phyloP scores from a whole-genome alignment of 805 yeast genomes.

The Metschnikowia aberdeeniae region DNA sequence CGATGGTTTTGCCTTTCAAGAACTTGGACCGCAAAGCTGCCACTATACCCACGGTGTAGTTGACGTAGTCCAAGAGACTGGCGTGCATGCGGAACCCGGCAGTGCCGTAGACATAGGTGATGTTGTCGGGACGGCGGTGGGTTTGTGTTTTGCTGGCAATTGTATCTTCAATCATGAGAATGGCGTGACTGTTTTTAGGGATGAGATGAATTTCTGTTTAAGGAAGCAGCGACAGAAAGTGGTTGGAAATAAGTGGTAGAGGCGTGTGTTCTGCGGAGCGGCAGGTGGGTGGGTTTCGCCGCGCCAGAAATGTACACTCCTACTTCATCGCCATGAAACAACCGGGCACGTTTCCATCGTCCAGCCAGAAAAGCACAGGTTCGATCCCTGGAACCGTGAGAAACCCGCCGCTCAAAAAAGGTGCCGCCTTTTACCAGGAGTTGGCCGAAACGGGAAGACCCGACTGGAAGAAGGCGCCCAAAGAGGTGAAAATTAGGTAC shows the following conservation, averaged over 20 bases:
- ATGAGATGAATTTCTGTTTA: background rate
- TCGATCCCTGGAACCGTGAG: background rate
- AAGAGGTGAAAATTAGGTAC: slow-evolving; percentile 32
- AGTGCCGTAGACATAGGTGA: slow-evolving; percentile 75
- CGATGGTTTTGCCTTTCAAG: slow-evolving; percentile 65
- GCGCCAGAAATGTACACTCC: background rate
- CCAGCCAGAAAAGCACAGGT: background rate
- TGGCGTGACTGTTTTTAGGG: background rate
- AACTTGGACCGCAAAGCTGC: slow-evolving; percentile 80
- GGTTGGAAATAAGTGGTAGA: too few species aligned
- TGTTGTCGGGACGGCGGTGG: slow-evolving; percentile 43
- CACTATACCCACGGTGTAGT: slow-evolving; percentile 74
- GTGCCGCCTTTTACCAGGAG: slow-evolving; percentile 31
- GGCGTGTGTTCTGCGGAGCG: too few species aligned
- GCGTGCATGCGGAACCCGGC: slow-evolving; percentile 92
- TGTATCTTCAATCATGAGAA: slow-evolving; percentile 6
- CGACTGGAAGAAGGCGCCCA: slow-evolving; percentile 43
- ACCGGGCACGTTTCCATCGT: slow-evolving; percentile 11
- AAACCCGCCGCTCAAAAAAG: slow-evolving; percentile 15
- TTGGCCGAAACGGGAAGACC: slow-evolving; percentile 38
- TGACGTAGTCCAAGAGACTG: slow-evolving; percentile 66
- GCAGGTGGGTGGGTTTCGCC: background rate
- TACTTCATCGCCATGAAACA: slow-evolving; percentile 6
- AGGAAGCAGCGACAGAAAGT: background rate
- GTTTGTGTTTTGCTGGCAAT: slow-evolving; percentile 5